Percentiles rank a stretch among this genome's conserved stretches.
Evolutionary conservation across 306 rosid genomes (phyloP).

Genomic region (Vachellia collinsii): DNA sequence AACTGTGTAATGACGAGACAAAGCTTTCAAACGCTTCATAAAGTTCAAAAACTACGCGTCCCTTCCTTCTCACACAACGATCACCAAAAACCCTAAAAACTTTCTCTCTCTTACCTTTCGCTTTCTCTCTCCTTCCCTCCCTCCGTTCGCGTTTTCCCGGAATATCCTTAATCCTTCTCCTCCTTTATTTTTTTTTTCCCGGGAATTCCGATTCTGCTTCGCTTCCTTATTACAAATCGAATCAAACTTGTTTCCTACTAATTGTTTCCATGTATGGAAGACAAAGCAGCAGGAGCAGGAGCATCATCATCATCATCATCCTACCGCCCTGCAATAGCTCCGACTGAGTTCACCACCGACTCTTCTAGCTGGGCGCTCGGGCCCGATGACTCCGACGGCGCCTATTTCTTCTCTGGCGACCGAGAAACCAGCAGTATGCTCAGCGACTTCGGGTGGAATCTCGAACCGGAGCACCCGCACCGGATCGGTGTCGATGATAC

Average conservation of each 20-base stretch:
- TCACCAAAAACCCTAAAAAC: slow-evolving; percentile 60
- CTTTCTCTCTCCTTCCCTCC: neutral
- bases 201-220: slow-evolving; percentile 18
- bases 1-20: slow-evolving; percentile 64
- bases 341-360: slow-evolving; percentile 47
- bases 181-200: slow-evolving; percentile 8
- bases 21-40: slow-evolving; percentile 56
- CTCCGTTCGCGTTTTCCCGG: slow-evolving; percentile 24
- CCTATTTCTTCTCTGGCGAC: slow-evolving; percentile 49
- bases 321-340: slow-evolving; percentile 47
- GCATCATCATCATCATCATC: too few species aligned
- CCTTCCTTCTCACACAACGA: slow-evolving; percentile 57
- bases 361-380: slow-evolving; percentile 62
- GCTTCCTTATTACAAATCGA: neutral
- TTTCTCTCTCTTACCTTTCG: slow-evolving; percentile 25
- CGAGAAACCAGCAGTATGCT: slow-evolving; percentile 54
- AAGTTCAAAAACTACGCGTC: slow-evolving; percentile 68
- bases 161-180: slow-evolving; percentile 6
- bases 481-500: slow-evolving; percentile 44
- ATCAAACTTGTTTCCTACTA: neutral
- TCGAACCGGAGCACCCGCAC: slow-evolving; percentile 42
- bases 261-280: slow-evolving; percentile 49
- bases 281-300: slow-evolving; percentile 27
- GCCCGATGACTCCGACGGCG: slow-evolving; percentile 42
- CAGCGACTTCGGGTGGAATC: slow-evolving; percentile 76